phyloP scores from a whole-genome alignment of 177 flowering plant species.

The Vitis hybrid region DNA sequence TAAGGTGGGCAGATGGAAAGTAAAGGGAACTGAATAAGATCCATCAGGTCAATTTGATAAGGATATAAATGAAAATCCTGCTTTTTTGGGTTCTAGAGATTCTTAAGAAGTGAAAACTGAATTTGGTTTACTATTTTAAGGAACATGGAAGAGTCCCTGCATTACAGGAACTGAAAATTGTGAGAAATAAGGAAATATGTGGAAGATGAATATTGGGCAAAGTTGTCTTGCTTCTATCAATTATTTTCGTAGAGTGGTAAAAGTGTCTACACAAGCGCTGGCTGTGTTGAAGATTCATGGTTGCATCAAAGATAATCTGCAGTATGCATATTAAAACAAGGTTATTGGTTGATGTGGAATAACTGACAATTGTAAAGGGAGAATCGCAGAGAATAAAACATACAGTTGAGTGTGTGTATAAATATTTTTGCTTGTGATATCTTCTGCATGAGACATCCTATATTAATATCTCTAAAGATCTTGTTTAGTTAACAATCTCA shows the following conservation, averaged over 20 bases:
- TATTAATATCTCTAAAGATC: no score
- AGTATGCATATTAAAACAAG: neutral
- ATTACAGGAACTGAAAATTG: neutral
- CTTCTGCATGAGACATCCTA: no score
- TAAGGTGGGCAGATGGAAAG: neutral
- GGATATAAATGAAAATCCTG: no score
- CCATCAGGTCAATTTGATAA: neutral
- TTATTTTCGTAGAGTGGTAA: neutral
- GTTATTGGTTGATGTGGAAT: neutral
- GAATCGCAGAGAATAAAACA: no score
- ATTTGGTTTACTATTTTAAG: neutral
- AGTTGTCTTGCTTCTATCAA: neutral
- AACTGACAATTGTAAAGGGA: no score
- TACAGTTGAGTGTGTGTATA: no score
- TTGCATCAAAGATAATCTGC: neutral
- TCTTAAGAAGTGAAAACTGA: neutral
- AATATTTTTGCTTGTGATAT: no score
- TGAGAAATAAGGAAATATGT: neutral
- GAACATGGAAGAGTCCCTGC: neutral
- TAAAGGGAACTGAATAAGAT: neutral
- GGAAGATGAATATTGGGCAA: neutral
- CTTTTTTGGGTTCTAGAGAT: neutral
- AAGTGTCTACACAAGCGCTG: neutral
- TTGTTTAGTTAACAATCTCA: no score
- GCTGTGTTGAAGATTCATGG: no score